Percentiles rank a stretch among this genome's conserved stretches.
phyloP scores from a whole-genome alignment of 2,329 filamentous ascomycete species.

The Fusarium albosuccineum region DNA sequence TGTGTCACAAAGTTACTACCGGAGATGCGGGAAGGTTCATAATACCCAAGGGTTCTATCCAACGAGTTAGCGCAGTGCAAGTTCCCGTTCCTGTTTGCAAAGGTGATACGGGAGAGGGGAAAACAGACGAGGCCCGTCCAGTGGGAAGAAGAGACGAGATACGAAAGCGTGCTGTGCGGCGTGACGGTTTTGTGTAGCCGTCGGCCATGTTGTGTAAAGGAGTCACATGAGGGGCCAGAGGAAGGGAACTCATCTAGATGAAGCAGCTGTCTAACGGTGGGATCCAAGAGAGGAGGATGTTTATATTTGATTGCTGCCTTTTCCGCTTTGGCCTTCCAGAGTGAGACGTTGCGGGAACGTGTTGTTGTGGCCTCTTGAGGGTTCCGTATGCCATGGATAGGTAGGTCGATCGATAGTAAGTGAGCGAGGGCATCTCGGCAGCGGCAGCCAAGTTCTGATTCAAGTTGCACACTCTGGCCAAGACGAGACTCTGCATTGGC shows the following conservation, averaged over 20 bases:
- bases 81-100: constrained; percentile 30
- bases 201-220: constrained; percentile 12
- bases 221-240: background rate
- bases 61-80: constrained; percentile 6
- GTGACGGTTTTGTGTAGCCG: constrained; percentile 18
- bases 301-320: constrained; percentile 15
- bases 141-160: background rate
- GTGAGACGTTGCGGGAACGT: constrained; percentile 23
- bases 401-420: background rate
- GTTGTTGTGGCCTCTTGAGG: too few relatives aligned
- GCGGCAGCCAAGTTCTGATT: background rate
- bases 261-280: constrained; percentile 15
- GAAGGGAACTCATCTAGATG: constrained; percentile 23
- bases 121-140: constrained; percentile 4
- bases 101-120: constrained; percentile 25
- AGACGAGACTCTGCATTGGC: background rate
- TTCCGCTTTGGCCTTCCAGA: constrained; percentile 8
- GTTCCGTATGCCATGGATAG: too few relatives aligned
- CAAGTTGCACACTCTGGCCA: background rate
- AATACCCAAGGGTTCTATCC: background rate
- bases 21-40: constrained; percentile 16
- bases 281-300: constrained; percentile 1
- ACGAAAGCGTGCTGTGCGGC: constrained; percentile 4
- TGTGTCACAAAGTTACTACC: constrained; percentile 32
- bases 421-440: background rate